phyloP scores from a whole-genome alignment of 768 basidiomycete species.

The Boletus tomentosulus region DNA sequence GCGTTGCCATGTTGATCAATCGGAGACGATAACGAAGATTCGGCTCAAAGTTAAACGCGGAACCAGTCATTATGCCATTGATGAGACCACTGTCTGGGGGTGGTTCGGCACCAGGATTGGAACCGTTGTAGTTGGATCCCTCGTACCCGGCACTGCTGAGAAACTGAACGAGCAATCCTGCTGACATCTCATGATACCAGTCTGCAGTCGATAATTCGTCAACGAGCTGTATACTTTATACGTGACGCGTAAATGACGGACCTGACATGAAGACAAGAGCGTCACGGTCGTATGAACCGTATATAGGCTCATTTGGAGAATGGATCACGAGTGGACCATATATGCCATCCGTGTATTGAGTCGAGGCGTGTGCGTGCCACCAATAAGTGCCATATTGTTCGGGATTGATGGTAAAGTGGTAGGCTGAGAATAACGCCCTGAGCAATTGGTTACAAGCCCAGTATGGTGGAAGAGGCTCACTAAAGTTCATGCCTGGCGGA shows the following conservation, averaged over 20 bases:
- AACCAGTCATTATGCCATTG: conserved; percentile 26
- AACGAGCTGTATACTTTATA: background rate
- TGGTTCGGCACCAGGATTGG: conserved; percentile 33
- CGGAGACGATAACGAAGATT: conserved; percentile 43
- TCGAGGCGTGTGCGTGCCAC: conserved; percentile 42
- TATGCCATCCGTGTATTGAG: conserved; percentile 47
- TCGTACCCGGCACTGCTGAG: conserved; percentile 26
- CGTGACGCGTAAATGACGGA: conserved; percentile 11
- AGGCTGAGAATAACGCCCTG: conserved; percentile 15
- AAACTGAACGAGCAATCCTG: conserved; percentile 28
- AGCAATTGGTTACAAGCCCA: background rate
- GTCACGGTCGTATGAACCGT: conserved; percentile 37
- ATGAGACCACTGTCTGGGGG: conserved; percentile 37
- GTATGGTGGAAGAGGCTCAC: conserved; percentile 18
- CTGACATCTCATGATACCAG: conserved; percentile 33
- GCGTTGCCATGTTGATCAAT: conserved; percentile 44
- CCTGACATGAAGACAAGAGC: conserved; percentile 36
- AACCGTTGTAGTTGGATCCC: conserved; percentile 27
- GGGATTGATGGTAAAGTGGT: conserved; percentile 39
- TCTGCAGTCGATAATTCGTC: conserved; percentile 12
- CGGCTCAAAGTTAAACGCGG: conserved; percentile 31
- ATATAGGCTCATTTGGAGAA: conserved; percentile 31
- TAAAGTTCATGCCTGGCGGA: conserved; percentile 42
- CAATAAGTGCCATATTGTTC: conserved; percentile 45
- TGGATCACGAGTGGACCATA: conserved; percentile 47